A percentile compares a stretch with the other conserved stretches of the same genome.
Conservation (phyloP, 306 rosid genomes). For the Mimosa bimucronata region DNA sequence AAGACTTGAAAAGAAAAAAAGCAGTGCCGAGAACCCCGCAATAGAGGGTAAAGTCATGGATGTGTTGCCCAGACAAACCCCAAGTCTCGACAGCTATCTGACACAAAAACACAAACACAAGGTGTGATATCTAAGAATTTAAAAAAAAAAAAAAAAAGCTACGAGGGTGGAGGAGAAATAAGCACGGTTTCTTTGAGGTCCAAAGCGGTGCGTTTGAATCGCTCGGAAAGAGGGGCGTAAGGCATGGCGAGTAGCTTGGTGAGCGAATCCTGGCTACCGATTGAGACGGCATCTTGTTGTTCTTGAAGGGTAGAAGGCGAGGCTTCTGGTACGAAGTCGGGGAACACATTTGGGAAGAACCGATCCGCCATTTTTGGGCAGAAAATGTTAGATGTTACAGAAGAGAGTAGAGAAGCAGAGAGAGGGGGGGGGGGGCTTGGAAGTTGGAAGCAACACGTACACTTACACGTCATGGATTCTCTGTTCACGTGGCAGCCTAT, state of each 20-base stretch:
- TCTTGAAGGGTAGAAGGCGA: slow-evolving; percentile 40
- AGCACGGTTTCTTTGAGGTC: slow-evolving; percentile 78
- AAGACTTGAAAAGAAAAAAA: slow-evolving; percentile 65
- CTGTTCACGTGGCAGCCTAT: not conserved
- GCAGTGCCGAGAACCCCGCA: slow-evolving; percentile 76
- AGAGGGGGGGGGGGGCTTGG: not conserved
- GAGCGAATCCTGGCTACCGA: slow-evolving; percentile 46
- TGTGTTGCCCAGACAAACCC: slow-evolving; percentile 53
- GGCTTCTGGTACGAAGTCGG: slow-evolving; percentile 62
- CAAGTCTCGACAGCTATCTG: slow-evolving; percentile 68
- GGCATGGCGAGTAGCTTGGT: slow-evolving; percentile 65
- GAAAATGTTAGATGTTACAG: not conserved
- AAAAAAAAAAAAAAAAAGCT: not conserved
- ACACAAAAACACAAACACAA: slow-evolving; percentile 46
- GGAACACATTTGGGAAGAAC: slow-evolving; percentile 64
- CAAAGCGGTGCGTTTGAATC: slow-evolving; percentile 72
- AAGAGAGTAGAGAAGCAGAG: not conserved
- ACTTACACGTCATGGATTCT: not conserved
- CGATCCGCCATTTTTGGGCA: slow-evolving; percentile 59
- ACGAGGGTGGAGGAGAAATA: not conserved
- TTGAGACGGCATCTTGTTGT: slow-evolving; percentile 36
- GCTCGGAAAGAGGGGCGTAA: slow-evolving; percentile 57
- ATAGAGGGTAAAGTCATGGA: slow-evolving; percentile 63
- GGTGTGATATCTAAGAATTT: slow-evolving; percentile 22
- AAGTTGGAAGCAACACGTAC: not conserved